Base-by-base conservation (phyloP, 768 basidiomycete species). In the Naganishia vishniacii region DNA sequence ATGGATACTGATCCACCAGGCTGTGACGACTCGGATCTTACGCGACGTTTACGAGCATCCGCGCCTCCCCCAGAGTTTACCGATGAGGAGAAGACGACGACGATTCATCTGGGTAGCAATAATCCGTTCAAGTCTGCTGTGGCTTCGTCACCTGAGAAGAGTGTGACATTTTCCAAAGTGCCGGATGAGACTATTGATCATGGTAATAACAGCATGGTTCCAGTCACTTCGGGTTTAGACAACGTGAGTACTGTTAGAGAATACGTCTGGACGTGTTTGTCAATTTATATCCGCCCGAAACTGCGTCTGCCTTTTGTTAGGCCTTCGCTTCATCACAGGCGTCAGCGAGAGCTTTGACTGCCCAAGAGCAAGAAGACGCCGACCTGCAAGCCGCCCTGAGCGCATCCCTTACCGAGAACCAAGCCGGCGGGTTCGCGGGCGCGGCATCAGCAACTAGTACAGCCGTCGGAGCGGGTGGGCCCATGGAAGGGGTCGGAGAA, bases 1-100 rank as follows among this genome's bases (percentile, higher is more conserved):
- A 56, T 56, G 53, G 53, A 56, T 25, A 56, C 53, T 12, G 53
- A 56, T 56, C 37, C 53, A 23, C 53, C 53, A n/a, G 18, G 31
- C 12, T 56, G 26, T 37, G 40, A 37, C 37, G 53, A 56, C n/a
- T 16, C 53, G 18, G 53, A 56, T 18, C 13, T 34, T 25, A 40
- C 4, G 13, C 32, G 53, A 40, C 53, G 53, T 56, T 37, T 56
- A n/a, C 53, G 53, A 41, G 53, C 53, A 3, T 56, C 53, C 5
- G 53, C 53, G 7, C 53, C 53, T 5, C 53, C 53, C 12, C 53
- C 53, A 13, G 53, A 56, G 26, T 56, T 40, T 7, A 6, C 32
- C 3, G 37, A 3, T 16, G 53, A 20, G 25, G 53, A 56, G 20
- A 41, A 23, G 7, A 41, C 3, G 8, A 56, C 18, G 15, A 23